phyloP scores from a whole-genome alignment of 1,139 yeast genomes.

The Suhomyces bribrorum region DNA sequence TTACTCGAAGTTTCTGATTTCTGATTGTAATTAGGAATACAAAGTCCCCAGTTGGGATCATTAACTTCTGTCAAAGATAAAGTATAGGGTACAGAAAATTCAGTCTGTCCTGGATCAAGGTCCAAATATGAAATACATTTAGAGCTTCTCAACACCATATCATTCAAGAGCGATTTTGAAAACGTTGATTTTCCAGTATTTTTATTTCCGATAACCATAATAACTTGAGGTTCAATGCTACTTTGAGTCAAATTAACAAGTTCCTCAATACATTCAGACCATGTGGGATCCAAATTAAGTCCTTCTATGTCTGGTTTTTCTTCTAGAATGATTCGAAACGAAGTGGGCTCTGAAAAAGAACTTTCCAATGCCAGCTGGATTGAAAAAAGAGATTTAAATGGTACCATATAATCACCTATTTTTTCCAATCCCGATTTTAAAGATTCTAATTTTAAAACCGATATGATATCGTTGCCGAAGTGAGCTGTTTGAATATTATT shows the following conservation, averaged over 20 bases:
- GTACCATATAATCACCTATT: conserved; percentile 50
- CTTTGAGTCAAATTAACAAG: background rate
- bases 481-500: background rate
- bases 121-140: conserved; percentile 55
- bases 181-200: conserved; percentile 86
- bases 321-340: conserved; percentile 41
- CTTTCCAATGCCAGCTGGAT: too few relatives aligned
- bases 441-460: conserved; percentile 45
- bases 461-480: conserved; percentile 37
- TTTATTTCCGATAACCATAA: conserved; percentile 51
- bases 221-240: conserved; percentile 16
- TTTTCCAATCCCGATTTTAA: conserved; percentile 47
- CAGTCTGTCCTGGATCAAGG: conserved; percentile 91
- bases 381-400: conserved; percentile 42
- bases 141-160: conserved; percentile 22
- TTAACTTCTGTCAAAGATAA: conserved; percentile 45
- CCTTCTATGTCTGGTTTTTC: conserved; percentile 31
- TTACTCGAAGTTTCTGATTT: conserved; percentile 10
- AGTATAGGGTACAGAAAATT: conserved; percentile 70
- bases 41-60: conserved; percentile 30
- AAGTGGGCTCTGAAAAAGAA: background rate
- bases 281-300: conserved; percentile 21
- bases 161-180: conserved; percentile 55
- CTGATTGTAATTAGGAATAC: conserved; percentile 15
- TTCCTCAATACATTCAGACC: conserved; percentile 21